Evolutionary conservation across 305 asterid species (phyloP), one percentile per base, ranked within the genome.

Genomic region (Solanum aculeatissimum): DNA sequence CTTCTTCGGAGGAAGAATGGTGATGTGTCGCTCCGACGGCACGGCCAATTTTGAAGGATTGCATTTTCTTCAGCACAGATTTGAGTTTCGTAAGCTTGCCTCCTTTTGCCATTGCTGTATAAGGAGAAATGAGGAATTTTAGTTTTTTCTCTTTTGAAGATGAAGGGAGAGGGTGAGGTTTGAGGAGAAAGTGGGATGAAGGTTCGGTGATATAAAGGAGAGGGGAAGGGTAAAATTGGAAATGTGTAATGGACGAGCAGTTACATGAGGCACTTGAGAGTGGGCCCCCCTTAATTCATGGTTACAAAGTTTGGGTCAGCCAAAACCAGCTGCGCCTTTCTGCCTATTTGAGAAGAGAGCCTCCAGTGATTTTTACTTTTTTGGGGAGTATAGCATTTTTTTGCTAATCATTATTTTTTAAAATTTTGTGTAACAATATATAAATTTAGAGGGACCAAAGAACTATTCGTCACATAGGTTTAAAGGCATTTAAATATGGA

Each of bases 61-160:
- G 98, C 98, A 95, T 94, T 88, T 92, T 95, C 86, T 93, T 94
- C 1, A 95, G 90, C 23, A 94, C 98, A 57, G 97, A 95, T 53
- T 95, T 95, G 92, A 95, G 91, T 79, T 93, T 95, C n/a, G 95
- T 92, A 84, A 95, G 95, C 86, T 94, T 95, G 69, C 95, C 96
- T 75, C 93, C 96, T 86, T 89, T 95, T 21, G 97, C 95, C 98
- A 95, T 95, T 70, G 85, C 4, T 70, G 27, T 18, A 42, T 19
- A 43, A 51, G 65, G 63, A 11, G 16, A 21, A 38, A 38, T 47
- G 47, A 55, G 81, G 85, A 69, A 69, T 69, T 69, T 19, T 1
- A 7, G 66, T 15, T 42, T 68, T 16, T 49, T 12, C 3, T 49
- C 13, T 13, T 63, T 74, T 75, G 68, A 69, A n/a, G 18, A 12